A percentile compares a stretch with the other conserved stretches of the same genome.
Evolutionary conservation across 2,329 filamentous ascomycete genomes (phyloP).

Genomic region (Apiospora koreana): DNA sequence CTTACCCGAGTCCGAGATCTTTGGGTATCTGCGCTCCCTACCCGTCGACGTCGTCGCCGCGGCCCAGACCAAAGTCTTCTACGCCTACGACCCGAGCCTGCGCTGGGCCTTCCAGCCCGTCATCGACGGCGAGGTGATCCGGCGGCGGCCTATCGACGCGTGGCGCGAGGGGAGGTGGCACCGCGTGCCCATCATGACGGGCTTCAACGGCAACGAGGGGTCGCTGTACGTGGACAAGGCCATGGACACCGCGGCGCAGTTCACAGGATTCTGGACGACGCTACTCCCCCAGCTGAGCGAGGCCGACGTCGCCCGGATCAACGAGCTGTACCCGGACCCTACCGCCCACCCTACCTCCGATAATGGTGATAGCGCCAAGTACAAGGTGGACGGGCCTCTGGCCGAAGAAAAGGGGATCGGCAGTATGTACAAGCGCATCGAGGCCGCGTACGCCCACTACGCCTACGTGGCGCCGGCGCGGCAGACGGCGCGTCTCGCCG

Average conservation of each 20-base stretch:
- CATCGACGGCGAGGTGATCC: conserved; percentile 38
- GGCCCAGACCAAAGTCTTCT: conserved; percentile 36
- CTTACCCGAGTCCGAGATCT: conserved; percentile 45
- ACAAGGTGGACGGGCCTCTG: conserved; percentile 21
- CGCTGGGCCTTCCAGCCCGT: conserved; percentile 57
- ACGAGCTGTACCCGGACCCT: conserved; percentile 43
- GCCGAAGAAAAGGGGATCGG: conserved; percentile 42
- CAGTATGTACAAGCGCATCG: conserved; percentile 53
- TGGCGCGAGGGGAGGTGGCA: conserved; percentile 29
- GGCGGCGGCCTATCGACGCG: conserved; percentile 26
- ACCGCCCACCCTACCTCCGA: conserved; percentile 27
- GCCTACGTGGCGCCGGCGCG: conserved; percentile 54
- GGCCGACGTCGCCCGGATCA: conserved; percentile 35
- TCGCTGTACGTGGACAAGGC: conserved; percentile 41
- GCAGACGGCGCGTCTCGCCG: conserved; percentile 48
- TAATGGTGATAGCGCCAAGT: conserved; percentile 20
- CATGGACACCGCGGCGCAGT: conserved; percentile 35
- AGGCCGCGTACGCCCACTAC: conserved; percentile 56
- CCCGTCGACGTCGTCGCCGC: conserved; percentile 29
- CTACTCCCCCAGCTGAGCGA: conserved; percentile 39
- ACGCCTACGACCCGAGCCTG: conserved; percentile 35
- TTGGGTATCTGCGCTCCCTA: conserved; percentile 42
- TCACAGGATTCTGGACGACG: conserved; percentile 38
- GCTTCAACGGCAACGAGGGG: conserved; percentile 45
- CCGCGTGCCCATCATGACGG: conserved; percentile 41